A percentile compares a stretch with the other conserved stretches of the same genome.
Evolutionary conservation across 345 rosid genomes (phyloP).

Genomic region (Melaleuca alternifolia): DNA sequence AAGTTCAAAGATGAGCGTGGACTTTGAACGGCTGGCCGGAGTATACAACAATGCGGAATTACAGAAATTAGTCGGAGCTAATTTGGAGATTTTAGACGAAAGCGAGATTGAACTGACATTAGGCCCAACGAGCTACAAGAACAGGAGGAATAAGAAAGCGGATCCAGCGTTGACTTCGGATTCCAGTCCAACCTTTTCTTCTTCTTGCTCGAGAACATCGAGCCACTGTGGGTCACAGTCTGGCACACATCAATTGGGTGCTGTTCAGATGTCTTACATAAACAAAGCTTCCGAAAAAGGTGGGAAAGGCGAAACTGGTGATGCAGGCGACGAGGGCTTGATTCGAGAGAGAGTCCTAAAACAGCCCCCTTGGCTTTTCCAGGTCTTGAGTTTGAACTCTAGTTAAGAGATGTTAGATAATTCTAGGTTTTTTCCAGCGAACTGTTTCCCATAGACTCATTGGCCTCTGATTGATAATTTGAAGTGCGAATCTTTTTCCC

Average conservation of each 20-base stretch:
- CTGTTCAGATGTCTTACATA: constrained; percentile 15
- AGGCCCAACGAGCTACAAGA: constrained; percentile 45
- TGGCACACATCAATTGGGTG: constrained; percentile 5
- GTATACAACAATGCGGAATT: constrained; percentile 15
- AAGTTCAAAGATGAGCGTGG: constrained; percentile 3
- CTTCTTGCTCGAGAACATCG: constrained; percentile 68
- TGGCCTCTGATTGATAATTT: constrained; percentile 11
- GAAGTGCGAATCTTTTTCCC: constrained; percentile 10
- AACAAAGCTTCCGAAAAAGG: background rate
- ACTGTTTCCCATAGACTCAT: constrained; percentile 27
- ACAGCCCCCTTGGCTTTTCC: constrained; percentile 76
- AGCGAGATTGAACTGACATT: constrained; percentile 80
- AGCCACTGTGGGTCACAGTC: constrained; percentile 24
- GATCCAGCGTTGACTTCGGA: constrained; percentile 11
- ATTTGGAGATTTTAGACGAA: constrained; percentile 49
- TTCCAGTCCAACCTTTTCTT: constrained; percentile 46
- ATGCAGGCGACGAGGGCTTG: constrained; percentile 32
- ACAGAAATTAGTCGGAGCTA: constrained; percentile 6
- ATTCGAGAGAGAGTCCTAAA: constrained; percentile 37
- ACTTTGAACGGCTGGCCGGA: constrained; percentile 26
- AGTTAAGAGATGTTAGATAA: background rate
- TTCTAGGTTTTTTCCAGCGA: background rate
- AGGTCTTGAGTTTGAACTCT: constrained; percentile 67
- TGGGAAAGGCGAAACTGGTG: constrained; percentile 14
- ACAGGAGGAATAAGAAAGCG: constrained; percentile 24